Evolutionary conservation across 2,329 filamentous ascomycete genomes (phyloP), one percentile per base, ranked within the genome.

Genomic region (Ascochyta rabiei): DNA sequence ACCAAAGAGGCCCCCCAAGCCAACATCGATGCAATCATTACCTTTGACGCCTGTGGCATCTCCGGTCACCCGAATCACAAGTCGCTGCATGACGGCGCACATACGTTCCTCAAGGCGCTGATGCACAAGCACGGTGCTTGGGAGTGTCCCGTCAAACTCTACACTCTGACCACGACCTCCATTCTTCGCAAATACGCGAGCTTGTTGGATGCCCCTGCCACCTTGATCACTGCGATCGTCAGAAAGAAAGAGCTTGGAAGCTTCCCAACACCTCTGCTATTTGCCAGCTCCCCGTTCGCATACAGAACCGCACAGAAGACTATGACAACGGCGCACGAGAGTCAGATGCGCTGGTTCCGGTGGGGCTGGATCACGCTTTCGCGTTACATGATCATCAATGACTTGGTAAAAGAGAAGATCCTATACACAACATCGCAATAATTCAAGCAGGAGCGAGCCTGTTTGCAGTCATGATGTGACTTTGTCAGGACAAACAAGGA

Each of bases 281-380:
- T 89, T 68, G 80, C 93, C 57, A 96, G 84, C 75, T 83, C 84
- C 8, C 80, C 91, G 15, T 71, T 76, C 4, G 81, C 82, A 50
- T 85, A 88, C 60, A 81, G 87, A 60, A 84, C 82, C 26, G 93
- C 91, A 7, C 89, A 93, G 79, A 82, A 80, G 49, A 93, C 95
- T 28, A 99, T 99, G 95, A 92, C 90, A 1, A 82, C 84, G 49
- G 93, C 90, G 24, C 95, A 99, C 79, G 82, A 86, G 77, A 97
- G 92, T 75, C 95, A 99, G 82, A 99, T 99, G 95, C 86, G 90
- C 33, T 99, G 95, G 95, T 99, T 98, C 72, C 86, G 95, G 7
- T 98, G 92, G 84, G 91, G 92, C 2, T 99, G 93, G 92, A 96
- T 99, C 70, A 83, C 85, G 0, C 73, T 96, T 53, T 95, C 92